Evolutionary conservation across 2,329 filamentous ascomycete genomes (phyloP).

Genomic region (Calcarisporium arbuscula): DNA sequence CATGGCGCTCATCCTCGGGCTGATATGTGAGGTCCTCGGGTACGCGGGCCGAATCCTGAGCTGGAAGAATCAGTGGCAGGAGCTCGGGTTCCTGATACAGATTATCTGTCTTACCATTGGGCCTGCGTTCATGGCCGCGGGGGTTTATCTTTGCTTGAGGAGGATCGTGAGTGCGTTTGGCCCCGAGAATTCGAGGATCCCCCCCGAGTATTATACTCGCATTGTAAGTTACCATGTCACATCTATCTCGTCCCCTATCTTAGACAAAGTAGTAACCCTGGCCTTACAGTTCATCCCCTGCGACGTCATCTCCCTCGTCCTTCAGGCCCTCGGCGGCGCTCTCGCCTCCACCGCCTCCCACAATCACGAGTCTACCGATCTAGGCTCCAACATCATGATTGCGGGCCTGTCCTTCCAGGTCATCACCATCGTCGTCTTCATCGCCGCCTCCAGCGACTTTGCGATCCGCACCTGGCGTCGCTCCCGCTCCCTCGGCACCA

Average conservation of each 20-base stretch:
- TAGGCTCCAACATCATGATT: constrained; percentile 58
- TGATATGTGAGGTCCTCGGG: constrained; percentile 50
- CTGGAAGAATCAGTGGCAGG: constrained; percentile 45
- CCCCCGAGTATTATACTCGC: constrained; percentile 40
- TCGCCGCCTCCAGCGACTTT: constrained; percentile 43
- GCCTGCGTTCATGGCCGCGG: constrained; percentile 58
- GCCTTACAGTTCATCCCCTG: constrained; percentile 56
- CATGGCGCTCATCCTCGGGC: constrained; percentile 46
- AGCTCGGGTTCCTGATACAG: constrained; percentile 46
- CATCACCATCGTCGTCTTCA: constrained; percentile 49
- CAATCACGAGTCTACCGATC: constrained; percentile 19
- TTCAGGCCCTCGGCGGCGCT: constrained; percentile 3
- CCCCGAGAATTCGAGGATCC: constrained; percentile 40
- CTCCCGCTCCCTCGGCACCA: constrained; percentile 24
- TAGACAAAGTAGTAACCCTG: too few relatives aligned
- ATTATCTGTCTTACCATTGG: constrained; percentile 57
- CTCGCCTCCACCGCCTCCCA: constrained; percentile 2
- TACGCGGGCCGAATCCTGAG: constrained; percentile 53
- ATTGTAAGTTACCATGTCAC: constrained; percentile 29
- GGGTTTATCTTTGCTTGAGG: constrained; percentile 55
- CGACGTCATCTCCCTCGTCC: constrained; percentile 21
- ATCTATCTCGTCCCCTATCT: not conserved
- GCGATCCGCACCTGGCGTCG: constrained; percentile 32
- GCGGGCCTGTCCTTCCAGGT: constrained; percentile 58
- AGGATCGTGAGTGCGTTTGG: constrained; percentile 43